These are phyloP conservation scores for Brassica nigra DNA, from an alignment of 345 rosid species.

Conservation along the genomic window DNA sequence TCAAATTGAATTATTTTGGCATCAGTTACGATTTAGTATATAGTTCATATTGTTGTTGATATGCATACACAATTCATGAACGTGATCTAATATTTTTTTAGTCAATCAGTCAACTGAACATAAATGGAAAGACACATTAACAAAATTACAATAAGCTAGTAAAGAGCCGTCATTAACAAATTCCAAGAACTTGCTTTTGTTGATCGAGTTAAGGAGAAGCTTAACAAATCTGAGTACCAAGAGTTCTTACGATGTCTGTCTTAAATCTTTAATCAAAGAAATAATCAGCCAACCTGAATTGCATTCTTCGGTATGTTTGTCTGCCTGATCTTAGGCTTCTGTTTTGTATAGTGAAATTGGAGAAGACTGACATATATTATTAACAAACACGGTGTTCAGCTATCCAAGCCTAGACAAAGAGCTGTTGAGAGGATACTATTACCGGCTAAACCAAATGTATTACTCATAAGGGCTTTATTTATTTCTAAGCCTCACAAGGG, in stretches of 20 bases:
- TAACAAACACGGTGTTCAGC: too few species aligned
- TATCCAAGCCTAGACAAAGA: too few species aligned
- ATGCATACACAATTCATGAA: neutral
- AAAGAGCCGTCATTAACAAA: neutral
- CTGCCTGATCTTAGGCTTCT: too few species aligned
- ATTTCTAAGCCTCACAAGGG: too few species aligned
- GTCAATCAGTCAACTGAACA: neutral
- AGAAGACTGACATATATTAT: too few species aligned
- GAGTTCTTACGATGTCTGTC: slow-evolving; percentile 77
- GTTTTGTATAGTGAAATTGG: too few species aligned
- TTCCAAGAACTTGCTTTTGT: slow-evolving; percentile 75
- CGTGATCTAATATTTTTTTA: neutral
- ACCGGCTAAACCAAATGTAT: too few species aligned
- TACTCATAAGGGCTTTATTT: too few species aligned
- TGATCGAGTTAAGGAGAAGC: slow-evolving; percentile 80
- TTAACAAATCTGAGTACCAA: slow-evolving; percentile 66
- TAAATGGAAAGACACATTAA: neutral
- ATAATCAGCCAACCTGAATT: slow-evolving; percentile 75
- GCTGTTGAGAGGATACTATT: too few species aligned
- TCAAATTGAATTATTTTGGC: neutral
- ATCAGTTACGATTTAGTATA: neutral
- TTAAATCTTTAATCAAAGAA: slow-evolving; percentile 70
- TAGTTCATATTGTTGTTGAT: neutral
- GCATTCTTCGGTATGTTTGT: slow-evolving; percentile 43
- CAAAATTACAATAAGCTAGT: neutral